phyloP scores from a whole-genome alignment of 331 rosid species.

The Malus hybrid region DNA sequence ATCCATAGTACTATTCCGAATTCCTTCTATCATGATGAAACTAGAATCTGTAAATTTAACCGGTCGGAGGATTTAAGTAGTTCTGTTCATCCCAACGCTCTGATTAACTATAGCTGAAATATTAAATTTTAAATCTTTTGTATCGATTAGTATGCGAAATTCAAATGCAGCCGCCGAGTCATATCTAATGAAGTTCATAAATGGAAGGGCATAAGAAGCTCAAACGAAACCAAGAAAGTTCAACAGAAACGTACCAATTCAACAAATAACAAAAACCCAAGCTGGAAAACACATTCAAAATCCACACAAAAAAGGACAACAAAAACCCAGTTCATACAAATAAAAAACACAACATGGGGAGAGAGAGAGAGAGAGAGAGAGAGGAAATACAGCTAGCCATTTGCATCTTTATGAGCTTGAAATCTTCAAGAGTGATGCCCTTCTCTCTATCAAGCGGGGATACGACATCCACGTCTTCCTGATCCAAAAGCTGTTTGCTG shows the following conservation, averaged over 20 bases:
- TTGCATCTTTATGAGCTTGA: slow-evolving; percentile 89
- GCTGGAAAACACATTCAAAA: too few species aligned
- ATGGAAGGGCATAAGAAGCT: background rate
- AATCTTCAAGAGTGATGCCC: slow-evolving; percentile 85
- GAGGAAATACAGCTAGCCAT: slow-evolving; percentile 62
- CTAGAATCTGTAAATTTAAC: too few species aligned
- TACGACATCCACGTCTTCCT: slow-evolving; percentile 89
- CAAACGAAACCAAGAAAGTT: background rate
- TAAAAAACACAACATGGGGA: background rate
- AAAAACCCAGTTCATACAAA: background rate
- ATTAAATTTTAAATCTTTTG: background rate
- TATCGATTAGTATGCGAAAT: background rate
- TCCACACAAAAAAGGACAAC: too few species aligned
- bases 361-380: background rate
- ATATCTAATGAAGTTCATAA: background rate
- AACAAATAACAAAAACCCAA: background rate
- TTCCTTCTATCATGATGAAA: too few species aligned
- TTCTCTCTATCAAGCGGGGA: slow-evolving; percentile 66
- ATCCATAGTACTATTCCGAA: background rate
- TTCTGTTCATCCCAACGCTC: background rate
- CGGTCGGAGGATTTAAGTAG: too few species aligned
- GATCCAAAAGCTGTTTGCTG: slow-evolving; percentile 77
- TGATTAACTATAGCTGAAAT: too few species aligned
- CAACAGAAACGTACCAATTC: background rate
- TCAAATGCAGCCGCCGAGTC: background rate